Evolutionary conservation across 345 rosid genomes (phyloP).

Genomic region (Diplotaxis tenuifolia): DNA sequence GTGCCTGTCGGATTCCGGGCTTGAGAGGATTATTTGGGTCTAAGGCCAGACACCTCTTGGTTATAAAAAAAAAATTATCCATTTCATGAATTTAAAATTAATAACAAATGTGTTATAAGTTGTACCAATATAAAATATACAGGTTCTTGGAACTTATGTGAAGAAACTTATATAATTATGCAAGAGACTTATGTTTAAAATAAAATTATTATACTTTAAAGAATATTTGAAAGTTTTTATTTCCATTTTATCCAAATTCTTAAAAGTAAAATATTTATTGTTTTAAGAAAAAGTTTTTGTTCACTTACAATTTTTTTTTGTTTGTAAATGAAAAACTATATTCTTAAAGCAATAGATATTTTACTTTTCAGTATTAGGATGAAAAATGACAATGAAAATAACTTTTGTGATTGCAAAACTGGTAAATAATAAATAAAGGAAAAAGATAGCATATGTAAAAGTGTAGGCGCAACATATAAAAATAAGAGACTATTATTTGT

Average conservation of each 20-base stretch:
- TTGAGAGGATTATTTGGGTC: too few relatives aligned
- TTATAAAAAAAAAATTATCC: neutral
- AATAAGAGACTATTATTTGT: neutral
- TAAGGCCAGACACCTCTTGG: too few relatives aligned
- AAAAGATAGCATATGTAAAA: neutral
- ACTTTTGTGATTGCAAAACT: neutral
- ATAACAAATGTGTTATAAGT: neutral
- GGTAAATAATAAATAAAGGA: neutral
- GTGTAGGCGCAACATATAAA: neutral
- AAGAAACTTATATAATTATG: neutral
- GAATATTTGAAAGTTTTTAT: neutral
- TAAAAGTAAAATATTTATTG: too few relatives aligned
- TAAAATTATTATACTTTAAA: neutral
- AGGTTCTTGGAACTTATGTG: neutral
- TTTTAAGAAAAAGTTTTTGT: too few relatives aligned
- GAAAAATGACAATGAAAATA: too few relatives aligned
- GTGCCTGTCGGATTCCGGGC: too few relatives aligned
- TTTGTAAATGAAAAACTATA: too few relatives aligned
- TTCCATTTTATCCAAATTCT: neutral
- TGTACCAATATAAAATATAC: neutral
- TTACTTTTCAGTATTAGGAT: too few relatives aligned
- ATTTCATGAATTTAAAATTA: neutral
- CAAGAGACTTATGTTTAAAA: neutral
- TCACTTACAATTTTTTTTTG: too few relatives aligned
- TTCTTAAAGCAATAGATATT: too few relatives aligned